Evolutionary conservation across 2,329 filamentous ascomycete species (phyloP).

Genomic region (Aspergillus transmontanensis): DNA sequence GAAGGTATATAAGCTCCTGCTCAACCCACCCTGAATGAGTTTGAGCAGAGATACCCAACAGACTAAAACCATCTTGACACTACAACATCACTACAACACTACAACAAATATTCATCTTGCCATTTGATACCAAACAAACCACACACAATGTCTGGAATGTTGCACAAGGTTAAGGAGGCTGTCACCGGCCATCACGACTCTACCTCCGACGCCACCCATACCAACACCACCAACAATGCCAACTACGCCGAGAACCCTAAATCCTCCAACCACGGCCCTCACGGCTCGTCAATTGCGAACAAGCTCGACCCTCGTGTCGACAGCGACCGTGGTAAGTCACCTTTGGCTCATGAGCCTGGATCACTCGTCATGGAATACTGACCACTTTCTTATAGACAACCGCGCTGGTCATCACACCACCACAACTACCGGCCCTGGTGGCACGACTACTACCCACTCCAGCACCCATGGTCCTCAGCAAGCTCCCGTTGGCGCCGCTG

Average conservation of each 20-base stretch:
- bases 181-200: slow-evolving; percentile 33
- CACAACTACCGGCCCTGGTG: slow-evolving; percentile 4
- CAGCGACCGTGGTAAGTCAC: slow-evolving; percentile 17
- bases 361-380: neutral
- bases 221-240: neutral
- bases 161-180: slow-evolving; percentile 51
- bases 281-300: slow-evolving; percentile 20
- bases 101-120: neutral
- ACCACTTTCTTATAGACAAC: neutral
- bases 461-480: neutral
- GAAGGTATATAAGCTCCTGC: neutral
- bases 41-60: neutral
- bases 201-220: neutral
- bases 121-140: neutral
- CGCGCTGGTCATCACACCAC: slow-evolving; percentile 11
- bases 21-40: neutral
- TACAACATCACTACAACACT: neutral
- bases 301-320: slow-evolving; percentile 25
- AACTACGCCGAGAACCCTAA: neutral
- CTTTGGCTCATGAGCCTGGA: neutral
- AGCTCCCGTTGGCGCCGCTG: slow-evolving; percentile 3
- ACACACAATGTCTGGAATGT: slow-evolving; percentile 44
- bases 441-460: slow-evolving; percentile 2
- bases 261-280: slow-evolving; percentile 18
- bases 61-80: neutral